Evolutionary conservation across 2,329 filamentous ascomycete species (phyloP), one percentile per base, ranked within the genome.

Genomic region (Leptosphaerulina australis): DNA sequence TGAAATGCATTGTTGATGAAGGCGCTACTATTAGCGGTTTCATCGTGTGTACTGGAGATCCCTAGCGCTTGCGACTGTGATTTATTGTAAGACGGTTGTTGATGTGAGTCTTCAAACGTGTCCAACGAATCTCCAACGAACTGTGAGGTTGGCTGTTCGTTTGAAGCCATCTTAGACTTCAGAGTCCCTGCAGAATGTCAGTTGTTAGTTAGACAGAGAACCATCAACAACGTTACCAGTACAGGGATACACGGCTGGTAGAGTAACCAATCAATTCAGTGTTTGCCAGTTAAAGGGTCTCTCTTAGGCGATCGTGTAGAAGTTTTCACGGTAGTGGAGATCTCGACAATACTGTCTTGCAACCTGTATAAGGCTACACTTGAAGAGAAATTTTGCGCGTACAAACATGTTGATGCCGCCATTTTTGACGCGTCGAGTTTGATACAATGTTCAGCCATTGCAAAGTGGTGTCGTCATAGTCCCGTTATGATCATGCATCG

Each of bases 51-150:
- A 9, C 30, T 39, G 6, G 49, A 17, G 10, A 24, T 38, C n/a
- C 50, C 50, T 3, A 59, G 54, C 1, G 21, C 39, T 11, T 44
- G 50, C 20, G 51, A 37, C 24, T 56, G 56, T 18, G 55, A 50
- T 12, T 62, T 61, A 22, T 55, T 58, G 44, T 66, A 62, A 4
- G 64, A 66, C 25, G 63, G 57, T 18, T 64, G 61, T 39, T 60
- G 53, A 38, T 43, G 55, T 14, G 53, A 29, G n/a, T 67, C 60
- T 15, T 56, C 61, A 12, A 70, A 67, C 36, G 70, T 74, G 12
- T 70, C 67, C 39, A 69, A 64, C 68, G 69, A 73, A 4, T 60
- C 69, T 39, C 66, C 72, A 12, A 69, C 70, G 5, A 72, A 51
- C 4, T 69, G 62, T 20, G 69, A 65, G 5, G 62, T 72, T 10